Evolutionary conservation across 306 rosid genomes (phyloP).

Genomic region (Rosa rugosa): DNA sequence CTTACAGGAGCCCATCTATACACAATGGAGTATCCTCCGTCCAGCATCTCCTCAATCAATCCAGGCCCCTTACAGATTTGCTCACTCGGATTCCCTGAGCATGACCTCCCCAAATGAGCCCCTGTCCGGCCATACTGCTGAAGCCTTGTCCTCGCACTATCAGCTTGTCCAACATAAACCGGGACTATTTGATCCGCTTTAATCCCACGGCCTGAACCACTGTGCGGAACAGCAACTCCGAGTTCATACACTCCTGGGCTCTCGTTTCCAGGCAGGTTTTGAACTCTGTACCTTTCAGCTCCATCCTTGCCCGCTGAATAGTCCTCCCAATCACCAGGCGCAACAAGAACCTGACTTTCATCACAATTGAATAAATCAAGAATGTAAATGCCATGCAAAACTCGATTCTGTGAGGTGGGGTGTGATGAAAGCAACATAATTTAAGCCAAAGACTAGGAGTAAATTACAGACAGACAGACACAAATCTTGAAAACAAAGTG

Average conservation of each 20-base stretch:
- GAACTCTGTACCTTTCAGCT: slow-evolving; percentile 62
- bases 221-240: slow-evolving; percentile 44
- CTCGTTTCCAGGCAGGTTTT: slow-evolving; percentile 53
- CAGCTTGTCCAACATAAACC: slow-evolving; percentile 74
- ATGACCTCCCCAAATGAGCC: slow-evolving; percentile 56
- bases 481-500: no score
- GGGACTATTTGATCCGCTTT: slow-evolving; percentile 42
- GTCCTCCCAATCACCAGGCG: slow-evolving; percentile 81
- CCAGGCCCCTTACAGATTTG: slow-evolving; percentile 37
- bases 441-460: neutral
- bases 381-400: neutral
- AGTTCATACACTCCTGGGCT: slow-evolving; percentile 82
- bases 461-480: no score
- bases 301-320: slow-evolving; percentile 66
- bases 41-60: slow-evolving; percentile 59
- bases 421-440: neutral
- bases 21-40: slow-evolving; percentile 55
- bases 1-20: slow-evolving; percentile 92
- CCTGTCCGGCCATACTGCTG: slow-evolving; percentile 76
- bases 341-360: slow-evolving; percentile 63
- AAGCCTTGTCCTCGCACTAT: slow-evolving; percentile 63
- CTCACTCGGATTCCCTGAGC: slow-evolving; percentile 10
- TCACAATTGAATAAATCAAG: neutral
- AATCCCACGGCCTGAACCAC: slow-evolving; percentile 40
- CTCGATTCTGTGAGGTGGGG: neutral